These are phyloP conservation scores for Collybia sp. DNA, from an alignment of 768 basidiomycete species.

Conservation along the genomic window DNA sequence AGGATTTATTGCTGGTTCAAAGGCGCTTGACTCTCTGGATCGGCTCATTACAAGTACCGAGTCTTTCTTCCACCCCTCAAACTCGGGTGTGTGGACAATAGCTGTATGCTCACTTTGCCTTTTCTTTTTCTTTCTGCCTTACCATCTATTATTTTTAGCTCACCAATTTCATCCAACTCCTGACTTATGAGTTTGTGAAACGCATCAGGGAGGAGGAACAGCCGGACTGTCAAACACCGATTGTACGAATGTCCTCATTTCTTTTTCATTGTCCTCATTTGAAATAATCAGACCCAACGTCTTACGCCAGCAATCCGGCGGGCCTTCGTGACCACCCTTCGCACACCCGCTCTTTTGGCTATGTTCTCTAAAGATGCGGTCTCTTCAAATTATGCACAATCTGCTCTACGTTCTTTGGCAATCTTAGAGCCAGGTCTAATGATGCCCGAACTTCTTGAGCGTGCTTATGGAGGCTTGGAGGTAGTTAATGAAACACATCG, in stretches of 20 bases:
- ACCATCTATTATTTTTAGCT: conserved; percentile 32
- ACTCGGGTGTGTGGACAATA: conserved; percentile 80
- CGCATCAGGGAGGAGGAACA: conserved; percentile 78
- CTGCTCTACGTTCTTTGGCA: conserved; percentile 72
- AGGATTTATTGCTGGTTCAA: conserved; percentile 77
- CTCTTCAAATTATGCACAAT: conserved; percentile 78
- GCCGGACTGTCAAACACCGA: conserved; percentile 73
- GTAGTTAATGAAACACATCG: conserved; percentile 93
- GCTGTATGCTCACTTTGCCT: conserved; percentile 31
- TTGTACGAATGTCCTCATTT: conserved; percentile 31
- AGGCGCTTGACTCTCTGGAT: conserved; percentile 83
- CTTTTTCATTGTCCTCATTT: conserved; percentile 1
- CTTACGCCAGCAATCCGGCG: conserved; percentile 78
- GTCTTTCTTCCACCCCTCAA: conserved; percentile 93
- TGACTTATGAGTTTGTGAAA: conserved; percentile 73
- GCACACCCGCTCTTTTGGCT: conserved; percentile 83
- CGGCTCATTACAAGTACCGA: conserved; percentile 89
- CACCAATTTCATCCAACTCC: conserved; percentile 66
- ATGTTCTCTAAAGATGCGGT: conserved; percentile 88
- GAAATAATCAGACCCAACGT: conserved; percentile 52
- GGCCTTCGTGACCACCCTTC: conserved; percentile 74
- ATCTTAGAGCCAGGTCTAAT: conserved; percentile 78
- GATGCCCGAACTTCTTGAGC: conserved; percentile 88
- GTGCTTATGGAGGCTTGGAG: conserved; percentile 89
- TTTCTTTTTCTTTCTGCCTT: background rate